Evolutionary conservation across 257 asterid species (phyloP), one percentile per base, ranked within the genome.

Genomic region (Scutellaria baicalensis): DNA sequence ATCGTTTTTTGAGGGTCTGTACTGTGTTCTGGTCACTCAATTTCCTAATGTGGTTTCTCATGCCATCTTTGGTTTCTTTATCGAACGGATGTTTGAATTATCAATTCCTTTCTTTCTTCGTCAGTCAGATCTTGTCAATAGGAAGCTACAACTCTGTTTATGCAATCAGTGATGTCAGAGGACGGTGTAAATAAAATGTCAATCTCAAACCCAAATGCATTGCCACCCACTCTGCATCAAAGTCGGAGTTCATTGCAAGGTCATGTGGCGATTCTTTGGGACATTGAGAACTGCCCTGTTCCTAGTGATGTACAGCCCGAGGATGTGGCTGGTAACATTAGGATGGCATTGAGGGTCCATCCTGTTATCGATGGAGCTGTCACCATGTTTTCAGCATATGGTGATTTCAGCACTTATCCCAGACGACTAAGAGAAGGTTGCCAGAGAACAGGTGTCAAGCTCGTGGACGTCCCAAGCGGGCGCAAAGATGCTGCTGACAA

Each of bases 401-500:
- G 89, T 7, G 98, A 91, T 83, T 95, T 91, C 60, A 91, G 88
- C 55, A 77, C 90, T 31, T 89, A 92, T 50, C 95, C 99, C 0
- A 83, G 96, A 68, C 76, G 96, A 27, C 52, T 95, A n/a, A 74
- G 99, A 55, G 99, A 89, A 81, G 97, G 98, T 35, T 95, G 93
- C 80, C 99, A 92, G 64, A 86, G 97, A 61, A 95, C 99, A 3
- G 98, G 99, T 40, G 95, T 95, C 27, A 89, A 83, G 75, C 97
- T 95, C 56, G 35, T 88, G 45, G 99, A 95, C 50, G 93, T 95
- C 43, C 99, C 98, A 0, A 95, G 88, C 16, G 95, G 96, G 14
- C 79, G 98, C 43, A 95, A 95, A 61, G 99, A 95, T 56, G 98
- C 98, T 50, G 97, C 98, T 17, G 99, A 95, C 69, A 92, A 92